Evolutionary conservation across 768 basidiomycete genomes (phyloP).

Genomic region (Suillus subaureus): DNA sequence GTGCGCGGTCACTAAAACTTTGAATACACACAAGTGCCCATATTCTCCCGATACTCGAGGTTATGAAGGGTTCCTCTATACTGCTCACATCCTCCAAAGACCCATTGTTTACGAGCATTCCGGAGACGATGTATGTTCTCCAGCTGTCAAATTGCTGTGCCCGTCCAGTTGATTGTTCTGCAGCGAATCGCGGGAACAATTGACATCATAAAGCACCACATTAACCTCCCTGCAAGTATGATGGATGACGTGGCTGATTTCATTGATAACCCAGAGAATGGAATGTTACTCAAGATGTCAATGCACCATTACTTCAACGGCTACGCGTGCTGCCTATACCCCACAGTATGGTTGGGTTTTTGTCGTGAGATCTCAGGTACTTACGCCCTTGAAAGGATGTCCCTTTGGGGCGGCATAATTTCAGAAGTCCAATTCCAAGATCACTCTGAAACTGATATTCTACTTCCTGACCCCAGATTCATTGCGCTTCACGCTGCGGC

Average conservation of each 20-base stretch:
- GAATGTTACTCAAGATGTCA: background rate
- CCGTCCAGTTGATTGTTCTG: background rate
- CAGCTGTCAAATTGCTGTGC: background rate
- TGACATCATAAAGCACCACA: background rate
- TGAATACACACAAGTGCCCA: background rate
- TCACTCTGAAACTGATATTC: background rate
- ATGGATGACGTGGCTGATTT: background rate
- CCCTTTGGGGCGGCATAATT: too few relatives aligned
- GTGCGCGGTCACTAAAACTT: background rate
- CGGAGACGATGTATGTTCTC: background rate
- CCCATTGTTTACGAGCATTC: background rate
- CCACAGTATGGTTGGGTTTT: background rate
- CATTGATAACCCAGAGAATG: background rate
- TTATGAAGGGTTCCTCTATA: background rate
- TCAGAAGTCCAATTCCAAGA: background rate
- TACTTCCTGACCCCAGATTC: background rate
- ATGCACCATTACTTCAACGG: background rate
- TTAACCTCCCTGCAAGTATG: background rate
- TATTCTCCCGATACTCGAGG: rapidly evolving
- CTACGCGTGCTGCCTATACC: background rate
- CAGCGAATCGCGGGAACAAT: background rate
- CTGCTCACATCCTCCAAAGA: background rate
- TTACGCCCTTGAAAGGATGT: background rate
- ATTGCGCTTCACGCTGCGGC: background rate
- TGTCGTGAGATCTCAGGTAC: background rate